Percentiles rank a stretch among this genome's conserved stretches.
Evolutionary conservation across 2,329 filamentous ascomycete genomes (phyloP).

Genomic region (Colletotrichum magnum): DNA sequence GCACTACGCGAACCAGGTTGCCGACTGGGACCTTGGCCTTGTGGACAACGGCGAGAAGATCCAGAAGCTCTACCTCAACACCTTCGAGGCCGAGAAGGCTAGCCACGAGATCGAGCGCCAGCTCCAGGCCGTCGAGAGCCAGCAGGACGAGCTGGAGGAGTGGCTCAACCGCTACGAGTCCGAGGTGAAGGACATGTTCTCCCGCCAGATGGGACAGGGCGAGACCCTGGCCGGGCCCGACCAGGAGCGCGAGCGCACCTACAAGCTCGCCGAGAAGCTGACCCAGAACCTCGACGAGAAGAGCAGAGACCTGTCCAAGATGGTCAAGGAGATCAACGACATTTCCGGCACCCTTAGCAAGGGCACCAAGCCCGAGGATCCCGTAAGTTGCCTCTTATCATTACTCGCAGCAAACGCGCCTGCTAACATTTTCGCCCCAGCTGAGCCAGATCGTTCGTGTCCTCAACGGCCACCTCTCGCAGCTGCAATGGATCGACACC

Average conservation of each 20-base stretch:
- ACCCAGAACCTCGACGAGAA: slow-evolving; percentile 93
- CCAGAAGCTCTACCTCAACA: slow-evolving; percentile 90
- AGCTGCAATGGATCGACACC: slow-evolving; percentile 93
- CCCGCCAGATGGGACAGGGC: slow-evolving; percentile 80
- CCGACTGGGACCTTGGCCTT: slow-evolving; percentile 90
- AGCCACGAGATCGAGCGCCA: slow-evolving; percentile 96
- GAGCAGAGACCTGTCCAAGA: slow-evolving; percentile 91
- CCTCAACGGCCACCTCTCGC: slow-evolving; percentile 91
- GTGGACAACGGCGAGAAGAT: slow-evolving; percentile 97
- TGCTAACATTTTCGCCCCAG: slow-evolving; percentile 60
- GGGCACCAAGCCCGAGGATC: slow-evolving; percentile 88
- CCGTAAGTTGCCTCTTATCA: slow-evolving; percentile 68
- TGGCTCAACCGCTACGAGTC: slow-evolving; percentile 93
- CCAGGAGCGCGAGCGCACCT: slow-evolving; percentile 94
- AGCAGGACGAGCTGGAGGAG: slow-evolving; percentile 89
- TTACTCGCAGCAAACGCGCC: neutral
- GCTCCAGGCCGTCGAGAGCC: slow-evolving; percentile 88
- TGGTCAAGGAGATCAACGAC: slow-evolving; percentile 98
- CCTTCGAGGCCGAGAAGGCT: slow-evolving; percentile 93
- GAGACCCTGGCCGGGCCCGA: slow-evolving; percentile 89
- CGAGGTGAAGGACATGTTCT: slow-evolving; percentile 91
- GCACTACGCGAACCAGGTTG: slow-evolving; percentile 87
- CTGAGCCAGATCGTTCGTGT: slow-evolving; percentile 96
- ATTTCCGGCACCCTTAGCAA: slow-evolving; percentile 92
- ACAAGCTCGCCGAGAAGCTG: slow-evolving; percentile 94